A percentile compares a stretch with the other conserved stretches of the same genome.
Conservation (phyloP, 2,329 filamentous ascomycete species). For the Aureobasidium sp. region DNA sequence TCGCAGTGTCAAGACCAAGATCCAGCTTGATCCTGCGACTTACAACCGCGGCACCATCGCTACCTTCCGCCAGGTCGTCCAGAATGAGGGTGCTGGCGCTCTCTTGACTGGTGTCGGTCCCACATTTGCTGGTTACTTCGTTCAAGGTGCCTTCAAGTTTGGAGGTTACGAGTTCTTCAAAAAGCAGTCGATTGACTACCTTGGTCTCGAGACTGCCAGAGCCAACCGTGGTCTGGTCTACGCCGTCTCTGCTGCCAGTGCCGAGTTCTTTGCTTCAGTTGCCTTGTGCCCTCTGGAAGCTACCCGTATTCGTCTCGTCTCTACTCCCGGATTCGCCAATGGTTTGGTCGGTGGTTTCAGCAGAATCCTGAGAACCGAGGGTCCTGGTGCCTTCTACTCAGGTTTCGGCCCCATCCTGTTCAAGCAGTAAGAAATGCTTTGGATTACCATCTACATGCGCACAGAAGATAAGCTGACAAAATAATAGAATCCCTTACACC, state of each 20-base stretch:
- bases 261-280: slow-evolving; percentile 66
- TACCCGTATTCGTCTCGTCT: slow-evolving; percentile 88
- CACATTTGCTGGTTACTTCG: slow-evolving; percentile 85
- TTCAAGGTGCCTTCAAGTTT: slow-evolving; percentile 89
- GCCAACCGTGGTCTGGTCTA: slow-evolving; percentile 76
- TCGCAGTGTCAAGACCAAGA: slow-evolving; percentile 83
- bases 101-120: slow-evolving; percentile 80
- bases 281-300: slow-evolving; percentile 88
- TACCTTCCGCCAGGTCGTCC: slow-evolving; percentile 78
- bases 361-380: slow-evolving; percentile 79
- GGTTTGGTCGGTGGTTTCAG: slow-evolving; percentile 71
- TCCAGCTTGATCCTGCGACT: slow-evolving; percentile 82
- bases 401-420: slow-evolving; percentile 83
- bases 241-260: slow-evolving; percentile 56
- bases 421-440: slow-evolving; percentile 54
- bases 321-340: slow-evolving; percentile 75
- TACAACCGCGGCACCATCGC: slow-evolving; percentile 86
- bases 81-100: slow-evolving; percentile 77
- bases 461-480: background rate
- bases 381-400: slow-evolving; percentile 80
- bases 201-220: slow-evolving; percentile 69
- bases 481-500: slow-evolving; percentile 74
- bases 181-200: slow-evolving; percentile 73
- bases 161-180: slow-evolving; percentile 97
- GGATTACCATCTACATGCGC: fast-evolving